Evolutionary conservation across 257 asterid genomes (phyloP), one percentile per base, ranked within the genome.

Genomic region (Jacaranda copaia): DNA sequence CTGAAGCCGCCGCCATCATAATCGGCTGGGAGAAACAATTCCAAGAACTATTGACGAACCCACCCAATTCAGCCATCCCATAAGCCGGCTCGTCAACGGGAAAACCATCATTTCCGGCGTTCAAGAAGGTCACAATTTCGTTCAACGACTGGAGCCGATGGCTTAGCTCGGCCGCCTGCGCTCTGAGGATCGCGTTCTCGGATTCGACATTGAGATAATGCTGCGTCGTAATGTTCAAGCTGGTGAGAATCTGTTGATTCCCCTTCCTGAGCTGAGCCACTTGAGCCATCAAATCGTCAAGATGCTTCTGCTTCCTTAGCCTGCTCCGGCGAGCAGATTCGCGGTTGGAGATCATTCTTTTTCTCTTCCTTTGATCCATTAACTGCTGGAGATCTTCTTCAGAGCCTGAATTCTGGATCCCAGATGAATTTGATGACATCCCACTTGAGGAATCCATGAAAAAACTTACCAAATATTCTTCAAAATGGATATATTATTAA

Each of bases 321-420:
- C 99, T 85, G 55, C 98, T 93, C 78, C 99, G 84, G 42, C 99
- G 82, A 51, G 99, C 99, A 66, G 99, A 93, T 70, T 96, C 99
- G 2, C 99, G 85, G 77, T 96, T 96, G 8, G 99, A 96, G 32
- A 92, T 89, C 99, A 90, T 96, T 18, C 99, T 70, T 66, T 93
- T 93, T 51, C 94, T 73, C 82, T 93, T 96, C 77, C 97, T 82
- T 38, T 85, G 82, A 61, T 96, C 99, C 90, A 93, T 89, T 75
- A 87, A 5, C 42, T 51, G 88, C 87, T 81, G 89, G 48, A 88
- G 83, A 77, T 87, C 90, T 52, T 87, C 95, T n/a, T 85, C 97
- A 9, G 96, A 92, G 7, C 92, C 92, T 0, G 97, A 92, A 72
- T 80, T 92, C 69, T 79, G 93, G 1, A 79, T 32, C 75, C 85